Evolutionary conservation across 2,329 filamentous ascomycete species (phyloP).

Genomic region (Acrodontium crateriforme): DNA sequence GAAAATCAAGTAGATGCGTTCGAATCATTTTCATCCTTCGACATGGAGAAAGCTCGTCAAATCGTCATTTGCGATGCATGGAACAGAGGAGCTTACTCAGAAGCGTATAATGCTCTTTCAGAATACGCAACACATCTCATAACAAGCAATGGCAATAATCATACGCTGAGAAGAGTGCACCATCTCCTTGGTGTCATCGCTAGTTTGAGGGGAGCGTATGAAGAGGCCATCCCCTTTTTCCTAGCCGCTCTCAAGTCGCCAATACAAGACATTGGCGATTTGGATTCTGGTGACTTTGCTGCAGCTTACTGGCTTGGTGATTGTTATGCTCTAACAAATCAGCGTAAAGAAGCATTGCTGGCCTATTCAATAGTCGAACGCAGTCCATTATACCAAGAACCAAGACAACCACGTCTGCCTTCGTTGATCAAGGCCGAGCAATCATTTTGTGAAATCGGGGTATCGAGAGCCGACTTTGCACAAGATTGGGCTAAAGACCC

Average conservation of each 20-base stretch:
- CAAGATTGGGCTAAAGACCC: slow-evolving; percentile 1
- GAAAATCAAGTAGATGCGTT: too few species aligned
- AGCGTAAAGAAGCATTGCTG: slow-evolving; percentile 11
- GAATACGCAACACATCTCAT: too few species aligned
- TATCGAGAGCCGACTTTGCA: slow-evolving; percentile 3
- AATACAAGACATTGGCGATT: slow-evolving; percentile 4
- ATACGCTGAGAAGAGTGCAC: slow-evolving; percentile 4
- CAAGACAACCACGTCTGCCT: slow-evolving; percentile 1
- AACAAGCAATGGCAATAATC: background rate
- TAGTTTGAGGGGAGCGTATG: slow-evolving; percentile 10
- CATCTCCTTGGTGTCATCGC: slow-evolving; percentile 13
- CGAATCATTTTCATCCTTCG: too few species aligned
- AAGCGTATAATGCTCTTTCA: too few species aligned
- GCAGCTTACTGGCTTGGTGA: slow-evolving; percentile 17
- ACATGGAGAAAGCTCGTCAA: too few species aligned
- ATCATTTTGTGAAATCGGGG: slow-evolving; percentile 3
- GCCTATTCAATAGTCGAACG: slow-evolving; percentile 13
- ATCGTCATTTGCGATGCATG: too few species aligned
- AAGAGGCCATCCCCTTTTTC: slow-evolving; percentile 9
- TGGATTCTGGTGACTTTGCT: slow-evolving; percentile 14
- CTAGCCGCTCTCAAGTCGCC: slow-evolving; percentile 9
- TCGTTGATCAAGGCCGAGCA: slow-evolving; percentile 6
- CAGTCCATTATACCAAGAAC: slow-evolving; percentile 4
- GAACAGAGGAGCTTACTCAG: too few species aligned
- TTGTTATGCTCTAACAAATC: slow-evolving; percentile 10